phyloP scores from a whole-genome alignment of 208 protist genomes.

The Trypanosoma vivax region DNA sequence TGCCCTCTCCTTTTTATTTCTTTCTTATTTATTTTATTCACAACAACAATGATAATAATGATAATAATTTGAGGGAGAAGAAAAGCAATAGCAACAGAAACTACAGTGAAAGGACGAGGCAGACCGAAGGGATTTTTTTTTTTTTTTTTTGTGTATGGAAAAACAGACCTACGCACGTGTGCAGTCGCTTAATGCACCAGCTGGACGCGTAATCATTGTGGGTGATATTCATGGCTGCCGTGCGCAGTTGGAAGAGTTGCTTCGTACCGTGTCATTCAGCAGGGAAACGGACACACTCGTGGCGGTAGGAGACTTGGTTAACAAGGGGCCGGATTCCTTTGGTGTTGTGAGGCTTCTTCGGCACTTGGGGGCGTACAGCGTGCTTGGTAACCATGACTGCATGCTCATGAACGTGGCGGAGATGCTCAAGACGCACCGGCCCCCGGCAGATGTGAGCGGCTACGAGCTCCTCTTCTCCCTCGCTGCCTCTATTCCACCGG shows the following conservation, averaged over 20 bases:
- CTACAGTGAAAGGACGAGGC: neutral
- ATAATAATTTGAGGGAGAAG: too few relatives aligned
- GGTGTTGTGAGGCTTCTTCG: slow-evolving; percentile 48
- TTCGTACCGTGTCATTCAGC: slow-evolving; percentile 39
- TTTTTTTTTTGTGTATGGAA: slow-evolving; percentile 1
- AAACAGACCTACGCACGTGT: slow-evolving; percentile 8
- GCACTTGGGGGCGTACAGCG: slow-evolving; percentile 46
- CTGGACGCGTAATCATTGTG: slow-evolving; percentile 50
- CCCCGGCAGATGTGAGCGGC: slow-evolving; percentile 24
- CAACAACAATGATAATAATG: too few relatives aligned
- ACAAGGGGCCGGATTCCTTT: slow-evolving; percentile 75
- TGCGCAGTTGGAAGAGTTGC: slow-evolving; percentile 35
- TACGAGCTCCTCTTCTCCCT: slow-evolving; percentile 32
- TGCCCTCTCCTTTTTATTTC: too few relatives aligned
- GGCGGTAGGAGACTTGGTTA: slow-evolving; percentile 70
- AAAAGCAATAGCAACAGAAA: too few relatives aligned
- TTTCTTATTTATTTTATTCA: too few relatives aligned
- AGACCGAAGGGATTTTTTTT: neutral
- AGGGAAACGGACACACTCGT: slow-evolving; percentile 51
- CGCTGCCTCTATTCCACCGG: slow-evolving; percentile 33
- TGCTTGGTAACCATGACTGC: slow-evolving; percentile 76
- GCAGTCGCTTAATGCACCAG: neutral
- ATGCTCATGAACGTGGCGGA: slow-evolving; percentile 42
- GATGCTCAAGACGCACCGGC: slow-evolving; percentile 15
- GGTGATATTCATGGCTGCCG: slow-evolving; percentile 80